Percentiles rank a stretch among this genome's conserved stretches.
phyloP scores from a whole-genome alignment of 2,329 filamentous ascomycete genomes.

The Aspergillus fumigatiaffinis region DNA sequence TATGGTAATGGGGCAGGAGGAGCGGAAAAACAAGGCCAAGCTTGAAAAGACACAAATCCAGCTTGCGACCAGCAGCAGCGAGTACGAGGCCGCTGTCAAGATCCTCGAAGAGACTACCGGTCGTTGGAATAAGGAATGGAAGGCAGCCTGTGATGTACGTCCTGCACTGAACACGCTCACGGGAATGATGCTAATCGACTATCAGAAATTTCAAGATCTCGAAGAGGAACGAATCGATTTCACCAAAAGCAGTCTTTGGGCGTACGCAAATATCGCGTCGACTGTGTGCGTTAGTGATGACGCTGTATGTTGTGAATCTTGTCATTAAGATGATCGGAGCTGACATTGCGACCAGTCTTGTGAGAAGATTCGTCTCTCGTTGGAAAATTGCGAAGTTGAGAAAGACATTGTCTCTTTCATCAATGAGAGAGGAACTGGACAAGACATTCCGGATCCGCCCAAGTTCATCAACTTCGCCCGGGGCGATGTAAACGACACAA shows the following conservation, averaged over 20 bases:
- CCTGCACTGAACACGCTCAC: background rate
- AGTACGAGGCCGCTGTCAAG: slow-evolving; percentile 93
- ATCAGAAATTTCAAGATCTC: slow-evolving; percentile 92
- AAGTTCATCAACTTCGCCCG: slow-evolving; percentile 99
- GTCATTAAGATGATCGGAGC: background rate
- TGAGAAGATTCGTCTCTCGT: slow-evolving; percentile 87
- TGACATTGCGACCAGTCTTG: slow-evolving; percentile 57
- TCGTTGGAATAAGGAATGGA: slow-evolving; percentile 98
- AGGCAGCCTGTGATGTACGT: slow-evolving; percentile 75
- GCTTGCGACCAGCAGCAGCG: slow-evolving; percentile 81
- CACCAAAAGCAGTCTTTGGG: slow-evolving; percentile 96
- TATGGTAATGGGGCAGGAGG: slow-evolving; percentile 99
- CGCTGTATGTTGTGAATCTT: slow-evolving; percentile 47
- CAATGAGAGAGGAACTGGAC: slow-evolving; percentile 80
- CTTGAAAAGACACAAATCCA: slow-evolving; percentile 98
- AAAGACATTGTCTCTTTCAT: slow-evolving; percentile 92
- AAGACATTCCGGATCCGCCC: slow-evolving; percentile 94
- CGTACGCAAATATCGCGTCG: slow-evolving; percentile 93
- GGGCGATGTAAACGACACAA: slow-evolving; percentile 69
- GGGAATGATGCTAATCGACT: slow-evolving; percentile 17
- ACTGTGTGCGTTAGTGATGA: slow-evolving; percentile 98
- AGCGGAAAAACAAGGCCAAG: slow-evolving; percentile 97
- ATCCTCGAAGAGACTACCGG: slow-evolving; percentile 90
- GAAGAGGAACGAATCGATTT: slow-evolving; percentile 97
- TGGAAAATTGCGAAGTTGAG: slow-evolving; percentile 95